Evolutionary conservation across 306 rosid genomes (phyloP).

Genomic region (Quercus cerris): DNA sequence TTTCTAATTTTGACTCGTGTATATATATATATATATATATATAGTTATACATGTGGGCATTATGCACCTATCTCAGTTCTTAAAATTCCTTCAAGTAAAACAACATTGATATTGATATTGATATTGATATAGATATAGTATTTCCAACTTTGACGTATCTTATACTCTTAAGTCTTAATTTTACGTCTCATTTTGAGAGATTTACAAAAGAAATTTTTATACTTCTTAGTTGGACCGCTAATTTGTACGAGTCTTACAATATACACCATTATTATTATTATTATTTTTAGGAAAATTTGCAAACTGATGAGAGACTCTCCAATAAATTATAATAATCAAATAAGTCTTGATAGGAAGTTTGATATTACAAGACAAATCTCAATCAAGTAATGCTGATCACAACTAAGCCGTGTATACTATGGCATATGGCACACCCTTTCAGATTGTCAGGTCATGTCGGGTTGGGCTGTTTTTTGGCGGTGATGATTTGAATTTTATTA

Average conservation of each 20-base stretch:
- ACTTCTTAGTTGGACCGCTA: not conserved
- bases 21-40: too few relatives aligned
- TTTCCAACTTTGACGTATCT: not conserved
- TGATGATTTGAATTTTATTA: too few relatives aligned
- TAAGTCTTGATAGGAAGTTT: not conserved
- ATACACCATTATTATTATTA: not conserved
- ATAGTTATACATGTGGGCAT: not conserved
- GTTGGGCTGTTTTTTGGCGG: too few relatives aligned
- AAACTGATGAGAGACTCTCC: not conserved
- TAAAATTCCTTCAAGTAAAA: not conserved
- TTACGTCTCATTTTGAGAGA: not conserved
- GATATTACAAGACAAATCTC: not conserved
- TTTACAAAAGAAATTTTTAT: not conserved
- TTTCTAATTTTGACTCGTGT: conserved; percentile 23
- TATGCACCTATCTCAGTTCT: conserved; percentile 7
- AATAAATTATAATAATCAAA: not conserved
- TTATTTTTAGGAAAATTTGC: not conserved
- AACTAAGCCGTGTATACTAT: not conserved
- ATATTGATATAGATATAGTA: not conserved
- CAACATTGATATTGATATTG: not conserved
- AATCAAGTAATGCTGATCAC: not conserved
- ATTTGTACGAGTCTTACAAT: not conserved
- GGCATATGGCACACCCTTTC: too few relatives aligned
- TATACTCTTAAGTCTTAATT: not conserved
- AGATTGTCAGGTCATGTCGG: too few relatives aligned